These are phyloP conservation scores for Neofusicoccum sp. DNA, from an alignment of 2,329 filamentous ascomycete genomes.

Conservation along the genomic window DNA sequence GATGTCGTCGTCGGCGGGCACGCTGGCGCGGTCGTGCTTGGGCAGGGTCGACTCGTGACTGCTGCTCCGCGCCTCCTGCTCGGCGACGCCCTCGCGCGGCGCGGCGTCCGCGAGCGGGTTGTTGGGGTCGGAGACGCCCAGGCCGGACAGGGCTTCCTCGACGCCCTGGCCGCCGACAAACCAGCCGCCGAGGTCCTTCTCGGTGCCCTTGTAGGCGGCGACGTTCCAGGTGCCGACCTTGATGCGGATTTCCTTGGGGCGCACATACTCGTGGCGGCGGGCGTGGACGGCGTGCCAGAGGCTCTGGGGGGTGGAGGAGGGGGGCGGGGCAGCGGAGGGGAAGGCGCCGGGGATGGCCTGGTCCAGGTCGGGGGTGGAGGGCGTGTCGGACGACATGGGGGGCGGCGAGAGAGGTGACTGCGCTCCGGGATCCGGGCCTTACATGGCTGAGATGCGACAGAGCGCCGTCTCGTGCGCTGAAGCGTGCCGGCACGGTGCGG, in stretches of 20 bases:
- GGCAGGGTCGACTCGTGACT: conserved; percentile 46
- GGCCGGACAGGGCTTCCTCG: conserved; percentile 59
- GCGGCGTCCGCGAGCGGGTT: conserved; percentile 20
- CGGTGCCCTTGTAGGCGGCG: conserved; percentile 76
- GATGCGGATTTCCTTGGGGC: conserved; percentile 70
- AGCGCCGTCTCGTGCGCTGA: not conserved
- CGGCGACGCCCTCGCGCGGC: conserved; percentile 45
- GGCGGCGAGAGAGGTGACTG: not conserved
- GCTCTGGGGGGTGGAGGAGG: conserved; percentile 41
- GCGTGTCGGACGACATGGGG: conserved; percentile 27
- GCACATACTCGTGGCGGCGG: conserved; percentile 75
- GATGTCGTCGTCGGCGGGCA: conserved; percentile 66
- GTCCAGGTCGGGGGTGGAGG: conserved; percentile 35
- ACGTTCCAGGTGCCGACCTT: conserved; percentile 97
- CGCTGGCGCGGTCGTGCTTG: conserved; percentile 41
- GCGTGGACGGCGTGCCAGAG: conserved; percentile 64
- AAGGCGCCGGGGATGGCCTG: conserved; percentile 52
- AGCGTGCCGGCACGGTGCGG: not conserved
- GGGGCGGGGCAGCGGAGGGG: conserved; percentile 29
- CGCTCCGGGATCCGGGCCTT: not conserved
- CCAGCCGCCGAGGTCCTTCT: conserved; percentile 85
- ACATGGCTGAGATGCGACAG: conserved; percentile 16
- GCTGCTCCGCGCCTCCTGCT: conserved; percentile 47
- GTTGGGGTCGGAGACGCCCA: conserved; percentile 36
- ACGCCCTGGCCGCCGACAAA: conserved; percentile 77